Percentiles rank a stretch among this genome's conserved stretches.
Conservation (phyloP, 441 rosid species). For the Erysimum pusillum region DNA sequence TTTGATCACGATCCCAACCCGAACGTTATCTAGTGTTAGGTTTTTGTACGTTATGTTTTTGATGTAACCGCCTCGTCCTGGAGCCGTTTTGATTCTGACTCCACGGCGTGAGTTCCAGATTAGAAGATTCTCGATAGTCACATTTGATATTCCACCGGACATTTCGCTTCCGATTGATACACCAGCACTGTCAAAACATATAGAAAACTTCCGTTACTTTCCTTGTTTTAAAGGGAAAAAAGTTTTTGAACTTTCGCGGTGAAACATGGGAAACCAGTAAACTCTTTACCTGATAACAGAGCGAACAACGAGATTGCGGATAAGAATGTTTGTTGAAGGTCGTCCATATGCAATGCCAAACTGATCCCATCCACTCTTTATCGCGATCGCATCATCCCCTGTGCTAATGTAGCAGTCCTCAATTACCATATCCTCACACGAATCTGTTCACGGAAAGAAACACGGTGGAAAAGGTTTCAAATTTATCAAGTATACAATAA, state of each 20-base stretch:
- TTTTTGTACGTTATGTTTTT: constrained; percentile 71
- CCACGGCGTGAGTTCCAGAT: constrained; percentile 94
- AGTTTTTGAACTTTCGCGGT: background rate
- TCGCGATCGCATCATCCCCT: constrained; percentile 96
- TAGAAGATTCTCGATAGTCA: constrained; percentile 76
- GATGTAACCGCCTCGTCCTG: constrained; percentile 91
- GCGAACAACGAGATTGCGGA: constrained; percentile 83
- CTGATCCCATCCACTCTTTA: constrained; percentile 99
- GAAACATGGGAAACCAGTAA: constrained; percentile 27
- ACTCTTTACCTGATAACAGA: constrained; percentile 88
- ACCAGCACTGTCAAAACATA: constrained; percentile 72
- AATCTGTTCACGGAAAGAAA: constrained; percentile 60
- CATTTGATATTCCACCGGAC: constrained; percentile 95
- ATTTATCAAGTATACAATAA: background rate
- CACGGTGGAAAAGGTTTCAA: background rate
- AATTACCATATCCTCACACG: constrained; percentile 93
- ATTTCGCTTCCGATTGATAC: constrained; percentile 96
- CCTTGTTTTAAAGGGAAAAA: background rate
- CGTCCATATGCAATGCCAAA: constrained; percentile 89
- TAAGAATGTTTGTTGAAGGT: constrained; percentile 81
- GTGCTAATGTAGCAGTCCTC: constrained; percentile 97
- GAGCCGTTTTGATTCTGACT: constrained; percentile 93
- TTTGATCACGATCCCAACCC: constrained; percentile 93
- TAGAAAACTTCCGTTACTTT: background rate
- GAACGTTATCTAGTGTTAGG: constrained; percentile 78